These are phyloP conservation scores for Eucalyptus cladocalyx DNA, from an alignment of 345 rosid genomes.

Conservation along the genomic window DNA sequence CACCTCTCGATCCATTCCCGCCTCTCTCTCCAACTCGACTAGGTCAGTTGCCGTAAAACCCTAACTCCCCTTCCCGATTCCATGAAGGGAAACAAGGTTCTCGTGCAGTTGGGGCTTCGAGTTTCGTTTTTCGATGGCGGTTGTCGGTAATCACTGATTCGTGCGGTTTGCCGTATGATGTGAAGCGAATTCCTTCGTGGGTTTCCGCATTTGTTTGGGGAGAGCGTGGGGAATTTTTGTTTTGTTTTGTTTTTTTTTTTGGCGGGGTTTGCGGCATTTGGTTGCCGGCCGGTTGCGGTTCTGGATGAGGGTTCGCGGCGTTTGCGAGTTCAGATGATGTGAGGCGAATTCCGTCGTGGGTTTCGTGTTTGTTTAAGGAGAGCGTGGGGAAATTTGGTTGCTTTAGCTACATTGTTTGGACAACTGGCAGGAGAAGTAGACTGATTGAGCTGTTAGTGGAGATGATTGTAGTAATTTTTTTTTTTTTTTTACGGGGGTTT, in stretches of 20 bases:
- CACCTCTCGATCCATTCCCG: background rate
- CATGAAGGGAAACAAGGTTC: background rate
- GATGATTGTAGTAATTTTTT: background rate
- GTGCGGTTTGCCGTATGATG: background rate
- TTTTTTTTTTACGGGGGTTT: background rate
- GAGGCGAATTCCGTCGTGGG: background rate
- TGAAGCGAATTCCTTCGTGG: background rate
- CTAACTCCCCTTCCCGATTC: background rate
- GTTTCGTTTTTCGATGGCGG: background rate
- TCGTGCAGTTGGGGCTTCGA: background rate
- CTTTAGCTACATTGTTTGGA: background rate
- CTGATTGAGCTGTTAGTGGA: background rate
- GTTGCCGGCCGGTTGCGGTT: background rate
- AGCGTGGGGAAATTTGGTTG: background rate
- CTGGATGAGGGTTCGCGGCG: background rate
- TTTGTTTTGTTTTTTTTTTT: background rate
- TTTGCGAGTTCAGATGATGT: background rate
- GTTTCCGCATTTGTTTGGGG: background rate
- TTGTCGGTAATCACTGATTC: background rate
- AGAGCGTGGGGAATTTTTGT: background rate
- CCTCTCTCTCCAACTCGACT: background rate
- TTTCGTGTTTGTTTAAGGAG: background rate
- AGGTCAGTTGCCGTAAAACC: background rate
- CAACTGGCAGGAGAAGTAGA: background rate
- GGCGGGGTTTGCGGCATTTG: background rate